Evolutionary conservation across 257 asterid genomes (phyloP), one percentile per base, ranked within the genome.

Genomic region (Solanum chmielewskii): DNA sequence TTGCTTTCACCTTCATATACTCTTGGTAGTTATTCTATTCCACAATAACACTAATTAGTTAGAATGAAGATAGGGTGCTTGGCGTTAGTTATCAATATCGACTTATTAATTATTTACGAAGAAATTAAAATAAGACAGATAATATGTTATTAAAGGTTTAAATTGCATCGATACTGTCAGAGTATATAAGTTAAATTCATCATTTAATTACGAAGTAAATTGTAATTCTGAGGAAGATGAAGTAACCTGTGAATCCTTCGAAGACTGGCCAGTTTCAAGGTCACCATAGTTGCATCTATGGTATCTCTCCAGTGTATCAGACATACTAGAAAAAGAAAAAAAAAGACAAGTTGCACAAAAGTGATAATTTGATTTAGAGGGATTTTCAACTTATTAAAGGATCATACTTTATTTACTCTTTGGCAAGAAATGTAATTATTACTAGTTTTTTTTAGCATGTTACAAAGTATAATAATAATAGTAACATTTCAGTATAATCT

Each of bases 1-100:
- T 98, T 31, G 94, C 98, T 90, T 97, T 97, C 23, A 97, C 98
- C 92, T 94, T 97, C 92, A 96, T 70, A 88, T 96, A 97, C 88
- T 97, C 99, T 90, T 97, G 99, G 95, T 97, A 98, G 89, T 98
- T 97, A 66, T 98, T 95, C 84, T 78, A 60, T 94, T 45, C 7
- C 47, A 37, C 21, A 37, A 37, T 37, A 74, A 37, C 27, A 70
- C 77, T 20, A 56, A 18, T 56, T 6, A 56, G 44, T 70, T 37
- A 33, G 44, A 33, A 20, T 70, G 25, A 31, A 70, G 11, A 31
- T 31, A 31, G 76, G 21, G 6, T 29, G 13, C 42, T 14, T 69
- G n/a, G 1, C 42, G 8, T 31, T 69, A 69, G 12, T 69, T 69
- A 69, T 56, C 25, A 56, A 56, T 56, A 56, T 56, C 42, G 33